A percentile compares a stretch with the other conserved stretches of the same genome.
Evolutionary conservation across 768 basidiomycete species (phyloP).

Genomic region (Leccinum obscurum): DNA sequence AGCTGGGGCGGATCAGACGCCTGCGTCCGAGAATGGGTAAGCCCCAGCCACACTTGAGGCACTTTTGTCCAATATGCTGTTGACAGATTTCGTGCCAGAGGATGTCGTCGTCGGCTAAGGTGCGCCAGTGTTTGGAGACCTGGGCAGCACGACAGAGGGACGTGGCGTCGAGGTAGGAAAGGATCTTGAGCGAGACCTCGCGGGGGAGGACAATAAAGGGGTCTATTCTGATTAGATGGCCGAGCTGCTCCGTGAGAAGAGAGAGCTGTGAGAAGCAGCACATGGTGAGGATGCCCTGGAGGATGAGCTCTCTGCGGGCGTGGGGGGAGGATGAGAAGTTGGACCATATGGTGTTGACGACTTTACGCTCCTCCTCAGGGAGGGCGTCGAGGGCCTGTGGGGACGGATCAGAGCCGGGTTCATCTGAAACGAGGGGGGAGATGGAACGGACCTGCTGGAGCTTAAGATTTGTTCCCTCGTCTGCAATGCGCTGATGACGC

Average conservation of each 20-base stretch:
- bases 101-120: constrained; percentile 90
- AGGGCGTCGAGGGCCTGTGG: constrained; percentile 85
- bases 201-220: constrained; percentile 89
- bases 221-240: constrained; percentile 92
- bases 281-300: constrained; percentile 97
- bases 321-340: constrained; percentile 95
- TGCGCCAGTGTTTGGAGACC: constrained; percentile 81
- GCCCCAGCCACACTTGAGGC: constrained; percentile 97
- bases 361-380: constrained; percentile 80
- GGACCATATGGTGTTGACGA: constrained; percentile 92
- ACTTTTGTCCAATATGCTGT: constrained; percentile 97
- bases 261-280: constrained; percentile 99
- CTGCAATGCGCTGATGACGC: too few species aligned
- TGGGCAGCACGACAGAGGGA: constrained; percentile 94
- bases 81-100: constrained; percentile 97
- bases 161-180: constrained; percentile 87
- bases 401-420: constrained; percentile 9
- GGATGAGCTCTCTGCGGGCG: constrained; percentile 86
- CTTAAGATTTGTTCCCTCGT: too few species aligned
- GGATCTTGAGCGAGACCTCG: constrained; percentile 84
- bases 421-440: not conserved
- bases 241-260: constrained; percentile 88
- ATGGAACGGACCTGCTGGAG: too few species aligned
- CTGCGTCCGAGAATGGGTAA: constrained; percentile 86
- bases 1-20: constrained; percentile 45